Base-by-base conservation (phyloP, 2,329 filamentous ascomycete genomes). In the Phoma sp. region DNA sequence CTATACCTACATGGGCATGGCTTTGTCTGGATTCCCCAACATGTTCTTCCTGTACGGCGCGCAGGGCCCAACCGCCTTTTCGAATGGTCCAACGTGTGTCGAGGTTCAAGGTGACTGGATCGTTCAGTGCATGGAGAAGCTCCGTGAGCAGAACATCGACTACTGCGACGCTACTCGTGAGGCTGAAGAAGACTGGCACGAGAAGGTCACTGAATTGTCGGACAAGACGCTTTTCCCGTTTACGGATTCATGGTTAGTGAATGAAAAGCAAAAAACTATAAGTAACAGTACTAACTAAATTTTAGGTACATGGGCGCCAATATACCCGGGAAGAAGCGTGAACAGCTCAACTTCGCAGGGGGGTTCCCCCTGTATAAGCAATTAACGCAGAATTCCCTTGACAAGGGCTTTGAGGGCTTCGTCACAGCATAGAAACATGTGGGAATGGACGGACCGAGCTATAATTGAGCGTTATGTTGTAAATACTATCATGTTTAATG, bases 61-160 rank as follows among this genome's bases (percentile, higher is more conserved):
- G 4, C 78, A 80, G 52, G 78, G 76, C 0, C 78, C 78, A 0
- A 80, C 78, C 0, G 77, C 78, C 2, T 79, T 79, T 62, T 73
- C 70, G 47, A 80, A 80, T 45, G 78, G 78, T 0, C 78, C 78
- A 2, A 76, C 70, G 27, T 79, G 77, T 56, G 69, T 78, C 22
- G 77, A 80, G 55, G 68, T 72, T 4, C 78, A 80, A 59, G 75
- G 73, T 11, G 75, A 80, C 42, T 80, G 75, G 68, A 77, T 80
- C 32, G 74, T 78, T 29, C 75, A 78, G 44, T 69, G 72, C 8
- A 75, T 80, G 55, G 69, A 70, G 41, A 73, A 72, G 62, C 57
- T 74, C 7, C 64, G 70, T 38, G 66, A 72, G 8, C 67, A 78
- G 40, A 69, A 70, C 4, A 74, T 76, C 45, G 70, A 69, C 38